These are phyloP conservation scores for Penicillium cosmopolitanum DNA, from an alignment of 495 filamentous ascomycete genomes.

Conservation along the genomic window DNA sequence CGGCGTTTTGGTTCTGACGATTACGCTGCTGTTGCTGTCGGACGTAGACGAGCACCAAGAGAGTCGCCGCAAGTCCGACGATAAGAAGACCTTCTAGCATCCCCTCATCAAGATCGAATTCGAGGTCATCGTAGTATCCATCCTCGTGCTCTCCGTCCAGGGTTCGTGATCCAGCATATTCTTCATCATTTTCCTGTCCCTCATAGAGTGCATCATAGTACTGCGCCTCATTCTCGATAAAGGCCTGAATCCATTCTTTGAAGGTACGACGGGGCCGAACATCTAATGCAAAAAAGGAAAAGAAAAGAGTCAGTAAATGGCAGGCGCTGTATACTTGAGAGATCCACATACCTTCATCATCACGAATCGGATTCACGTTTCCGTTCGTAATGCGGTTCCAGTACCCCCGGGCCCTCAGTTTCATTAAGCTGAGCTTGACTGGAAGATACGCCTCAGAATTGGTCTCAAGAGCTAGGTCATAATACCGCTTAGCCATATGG, in stretches of 20 bases:
- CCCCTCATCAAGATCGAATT: slow-evolving; percentile 69
- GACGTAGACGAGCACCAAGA: slow-evolving; percentile 81
- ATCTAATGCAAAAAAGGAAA: slow-evolving; percentile 40
- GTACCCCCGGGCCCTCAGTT: slow-evolving; percentile 79
- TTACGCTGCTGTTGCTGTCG: slow-evolving; percentile 68
- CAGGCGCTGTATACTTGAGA: not conserved
- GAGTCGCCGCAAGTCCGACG: slow-evolving; percentile 69
- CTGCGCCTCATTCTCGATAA: slow-evolving; percentile 69
- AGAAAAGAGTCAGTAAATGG: not conserved
- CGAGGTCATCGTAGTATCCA: slow-evolving; percentile 66
- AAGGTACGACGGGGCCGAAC: slow-evolving; percentile 73
- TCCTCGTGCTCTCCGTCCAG: slow-evolving; percentile 59
- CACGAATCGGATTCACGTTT: slow-evolving; percentile 84
- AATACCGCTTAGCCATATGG: slow-evolving; percentile 94
- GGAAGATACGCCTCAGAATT: slow-evolving; percentile 95
- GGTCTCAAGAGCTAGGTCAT: slow-evolving; percentile 87
- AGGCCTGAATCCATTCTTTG: slow-evolving; percentile 80
- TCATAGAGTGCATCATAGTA: slow-evolving; percentile 58
- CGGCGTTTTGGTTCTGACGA: slow-evolving; percentile 48
- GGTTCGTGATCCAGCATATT: slow-evolving; percentile 53
- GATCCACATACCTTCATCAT: slow-evolving; percentile 72
- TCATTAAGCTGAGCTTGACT: slow-evolving; percentile 84
- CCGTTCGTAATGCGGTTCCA: slow-evolving; percentile 95
- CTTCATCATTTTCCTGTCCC: slow-evolving; percentile 61
- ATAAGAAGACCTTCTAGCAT: slow-evolving; percentile 86